phyloP scores from a whole-genome alignment of 352 stramenopile genomes.

The Pythium folliculosum region DNA sequence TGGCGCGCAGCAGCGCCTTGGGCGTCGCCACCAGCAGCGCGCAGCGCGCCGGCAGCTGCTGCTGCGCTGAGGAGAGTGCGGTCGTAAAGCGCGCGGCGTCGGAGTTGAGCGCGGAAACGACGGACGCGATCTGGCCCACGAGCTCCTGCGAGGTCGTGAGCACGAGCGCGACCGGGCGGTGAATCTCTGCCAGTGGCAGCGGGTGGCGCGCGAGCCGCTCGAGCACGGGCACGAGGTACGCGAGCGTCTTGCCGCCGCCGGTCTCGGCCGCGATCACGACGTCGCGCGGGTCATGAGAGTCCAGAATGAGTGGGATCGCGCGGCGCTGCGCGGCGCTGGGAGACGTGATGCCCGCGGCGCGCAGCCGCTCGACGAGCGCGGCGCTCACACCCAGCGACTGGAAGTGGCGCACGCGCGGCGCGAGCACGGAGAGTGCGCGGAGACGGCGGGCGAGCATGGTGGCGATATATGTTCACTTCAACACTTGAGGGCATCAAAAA shows the following conservation, averaged over 20 bases:
- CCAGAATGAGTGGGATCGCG: constrained; percentile 59
- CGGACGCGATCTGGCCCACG: constrained; percentile 63
- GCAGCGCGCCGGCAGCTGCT: constrained; percentile 45
- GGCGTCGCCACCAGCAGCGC: constrained; percentile 70
- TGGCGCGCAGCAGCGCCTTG: constrained; percentile 59
- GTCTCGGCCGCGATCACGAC: constrained; percentile 95
- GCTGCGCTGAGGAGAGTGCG: constrained; percentile 58
- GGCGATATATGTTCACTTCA: constrained; percentile 4
- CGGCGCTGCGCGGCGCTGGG: constrained; percentile 55
- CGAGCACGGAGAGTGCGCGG: not conserved
- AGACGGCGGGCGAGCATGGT: not conserved
- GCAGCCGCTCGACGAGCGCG: constrained; percentile 39
- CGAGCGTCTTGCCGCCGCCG: constrained; percentile 95
- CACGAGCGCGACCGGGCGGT: constrained; percentile 64
- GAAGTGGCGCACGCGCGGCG: constrained; percentile 35
- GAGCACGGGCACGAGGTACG: constrained; percentile 94
- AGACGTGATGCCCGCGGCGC: constrained; percentile 35
- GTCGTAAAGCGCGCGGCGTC: constrained; percentile 40
- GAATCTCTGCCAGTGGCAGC: constrained; percentile 39
- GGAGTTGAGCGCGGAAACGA: constrained; percentile 45
- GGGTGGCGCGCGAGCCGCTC: constrained; percentile 46
- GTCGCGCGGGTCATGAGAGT: constrained; percentile 38
- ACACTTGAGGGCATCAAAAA: too few relatives aligned
- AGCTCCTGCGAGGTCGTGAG: constrained; percentile 89
- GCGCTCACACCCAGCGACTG: constrained; percentile 55